Conservation (phyloP, 345 rosid genomes). For the Atalantia buxifolia region DNA sequence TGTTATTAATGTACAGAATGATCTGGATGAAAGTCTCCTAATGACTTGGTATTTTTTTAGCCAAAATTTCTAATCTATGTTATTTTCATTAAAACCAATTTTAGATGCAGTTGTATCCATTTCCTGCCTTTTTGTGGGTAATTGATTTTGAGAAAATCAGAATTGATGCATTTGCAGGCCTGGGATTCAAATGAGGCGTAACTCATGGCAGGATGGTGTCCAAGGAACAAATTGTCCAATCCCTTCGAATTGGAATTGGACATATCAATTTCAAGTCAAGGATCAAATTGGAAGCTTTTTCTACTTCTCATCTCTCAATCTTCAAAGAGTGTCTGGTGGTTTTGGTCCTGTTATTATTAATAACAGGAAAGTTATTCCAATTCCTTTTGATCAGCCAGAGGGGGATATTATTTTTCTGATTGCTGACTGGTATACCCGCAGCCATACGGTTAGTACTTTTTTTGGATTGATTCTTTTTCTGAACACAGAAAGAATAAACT, state of each 20-base stretch:
- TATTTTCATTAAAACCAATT: background rate
- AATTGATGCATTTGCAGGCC: conserved; percentile 44
- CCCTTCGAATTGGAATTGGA: conserved; percentile 57
- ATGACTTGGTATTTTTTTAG: conserved; percentile 63
- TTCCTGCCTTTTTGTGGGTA: background rate
- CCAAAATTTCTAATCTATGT: background rate
- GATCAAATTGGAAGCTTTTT: conserved; percentile 95
- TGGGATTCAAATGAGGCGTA: conserved; percentile 79
- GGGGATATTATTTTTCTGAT: conserved; percentile 61
- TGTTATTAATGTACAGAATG: conserved; percentile 57
- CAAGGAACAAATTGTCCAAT: conserved; percentile 89
- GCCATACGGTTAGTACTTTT: conserved; percentile 63
- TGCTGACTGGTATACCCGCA: conserved; percentile 86
- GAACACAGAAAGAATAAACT: background rate
- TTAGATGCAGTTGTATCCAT: background rate
- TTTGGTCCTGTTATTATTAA: conserved; percentile 78
- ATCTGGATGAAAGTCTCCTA: conserved; percentile 72
- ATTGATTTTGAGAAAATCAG: background rate
- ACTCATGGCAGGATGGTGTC: conserved; percentile 96
- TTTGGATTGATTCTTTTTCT: background rate
- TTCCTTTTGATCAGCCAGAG: conserved; percentile 83
- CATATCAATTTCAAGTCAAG: conserved; percentile 88
- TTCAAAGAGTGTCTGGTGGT: conserved; percentile 94
- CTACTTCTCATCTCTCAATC: conserved; percentile 77
- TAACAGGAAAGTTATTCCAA: conserved; percentile 50